phyloP scores from a whole-genome alignment of 768 basidiomycete species.

The Mycena alexandri region DNA sequence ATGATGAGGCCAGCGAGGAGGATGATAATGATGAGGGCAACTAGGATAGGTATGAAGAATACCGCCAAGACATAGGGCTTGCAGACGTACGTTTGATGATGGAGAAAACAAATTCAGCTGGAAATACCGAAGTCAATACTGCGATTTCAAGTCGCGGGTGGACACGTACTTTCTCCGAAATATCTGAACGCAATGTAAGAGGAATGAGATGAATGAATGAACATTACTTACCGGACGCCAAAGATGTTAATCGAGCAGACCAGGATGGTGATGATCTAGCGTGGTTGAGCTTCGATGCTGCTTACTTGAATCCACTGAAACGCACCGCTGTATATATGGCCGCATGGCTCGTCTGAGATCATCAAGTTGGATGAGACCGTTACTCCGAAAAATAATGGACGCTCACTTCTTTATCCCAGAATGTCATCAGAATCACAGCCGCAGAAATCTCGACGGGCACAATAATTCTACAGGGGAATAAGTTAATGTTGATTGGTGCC shows the following conservation, averaged over 20 bases:
- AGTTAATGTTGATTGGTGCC: not conserved
- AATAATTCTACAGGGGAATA: conserved; percentile 57
- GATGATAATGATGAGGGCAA: conserved; percentile 71
- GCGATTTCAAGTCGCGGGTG: not conserved
- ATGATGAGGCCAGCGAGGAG: conserved; percentile 75
- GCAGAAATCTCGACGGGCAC: conserved; percentile 84
- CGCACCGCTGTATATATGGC: conserved; percentile 66
- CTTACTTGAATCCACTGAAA: not conserved
- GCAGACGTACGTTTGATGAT: conserved; percentile 69
- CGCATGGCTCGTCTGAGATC: conserved; percentile 59
- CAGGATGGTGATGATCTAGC: conserved; percentile 63
- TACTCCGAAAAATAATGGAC: not conserved
- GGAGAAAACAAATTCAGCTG: conserved; percentile 77
- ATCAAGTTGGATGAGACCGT: conserved; percentile 3
- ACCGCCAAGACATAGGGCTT: not conserved
- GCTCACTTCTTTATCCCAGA: conserved; percentile 76
- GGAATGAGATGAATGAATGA: not conserved
- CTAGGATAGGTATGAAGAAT: conserved; percentile 44
- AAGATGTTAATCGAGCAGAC: conserved; percentile 76
- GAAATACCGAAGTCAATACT: not conserved
- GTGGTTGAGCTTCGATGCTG: not conserved
- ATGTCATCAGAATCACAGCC: conserved; percentile 74
- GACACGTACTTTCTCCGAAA: conserved; percentile 71
- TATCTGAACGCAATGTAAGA: conserved; percentile 50
- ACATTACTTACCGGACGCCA: conserved; percentile 66